These are phyloP conservation scores for Penicillium freii DNA, from an alignment of 2,329 filamentous ascomycete species.

Conservation along the genomic window DNA sequence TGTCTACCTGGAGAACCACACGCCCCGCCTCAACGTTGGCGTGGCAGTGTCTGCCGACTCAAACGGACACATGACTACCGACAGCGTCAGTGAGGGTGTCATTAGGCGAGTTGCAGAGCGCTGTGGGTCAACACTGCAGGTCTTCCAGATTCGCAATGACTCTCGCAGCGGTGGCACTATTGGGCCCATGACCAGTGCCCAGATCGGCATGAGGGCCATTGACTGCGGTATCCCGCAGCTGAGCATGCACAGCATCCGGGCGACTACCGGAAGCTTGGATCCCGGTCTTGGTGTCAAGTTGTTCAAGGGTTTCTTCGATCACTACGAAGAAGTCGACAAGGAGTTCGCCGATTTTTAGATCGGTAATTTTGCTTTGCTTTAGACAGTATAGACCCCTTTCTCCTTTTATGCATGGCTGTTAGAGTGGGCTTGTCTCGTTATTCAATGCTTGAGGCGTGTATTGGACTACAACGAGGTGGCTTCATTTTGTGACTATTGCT, in stretches of 20 bases:
- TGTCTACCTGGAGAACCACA: slow-evolving; percentile 80
- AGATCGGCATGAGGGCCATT: slow-evolving; percentile 76
- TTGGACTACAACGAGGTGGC: not conserved
- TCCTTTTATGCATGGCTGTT: not conserved
- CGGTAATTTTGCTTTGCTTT: not conserved
- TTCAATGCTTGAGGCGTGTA: not conserved
- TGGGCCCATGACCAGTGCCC: slow-evolving; percentile 81
- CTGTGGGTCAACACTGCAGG: slow-evolving; percentile 68
- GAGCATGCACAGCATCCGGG: slow-evolving; percentile 90
- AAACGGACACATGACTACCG: slow-evolving; percentile 96
- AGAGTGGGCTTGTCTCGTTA: not conserved
- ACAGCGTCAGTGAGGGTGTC: slow-evolving; percentile 78
- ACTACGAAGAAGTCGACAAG: slow-evolving; percentile 78
- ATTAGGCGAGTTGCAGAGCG: slow-evolving; percentile 76
- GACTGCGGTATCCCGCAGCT: slow-evolving; percentile 89
- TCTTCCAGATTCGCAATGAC: slow-evolving; percentile 95
- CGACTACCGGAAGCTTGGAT: slow-evolving; percentile 80
- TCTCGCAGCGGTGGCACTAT: slow-evolving; percentile 86
- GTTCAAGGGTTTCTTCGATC: slow-evolving; percentile 85
- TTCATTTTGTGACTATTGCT: not conserved
- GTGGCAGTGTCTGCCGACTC: slow-evolving; percentile 76
- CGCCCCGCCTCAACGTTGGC: slow-evolving; percentile 84
- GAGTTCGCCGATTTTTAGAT: slow-evolving; percentile 60
- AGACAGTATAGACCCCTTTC: not conserved
- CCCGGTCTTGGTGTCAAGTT: slow-evolving; percentile 83